Evolutionary conservation across 768 basidiomycete species (phyloP).

Genomic region (Boletus bicolor): DNA sequence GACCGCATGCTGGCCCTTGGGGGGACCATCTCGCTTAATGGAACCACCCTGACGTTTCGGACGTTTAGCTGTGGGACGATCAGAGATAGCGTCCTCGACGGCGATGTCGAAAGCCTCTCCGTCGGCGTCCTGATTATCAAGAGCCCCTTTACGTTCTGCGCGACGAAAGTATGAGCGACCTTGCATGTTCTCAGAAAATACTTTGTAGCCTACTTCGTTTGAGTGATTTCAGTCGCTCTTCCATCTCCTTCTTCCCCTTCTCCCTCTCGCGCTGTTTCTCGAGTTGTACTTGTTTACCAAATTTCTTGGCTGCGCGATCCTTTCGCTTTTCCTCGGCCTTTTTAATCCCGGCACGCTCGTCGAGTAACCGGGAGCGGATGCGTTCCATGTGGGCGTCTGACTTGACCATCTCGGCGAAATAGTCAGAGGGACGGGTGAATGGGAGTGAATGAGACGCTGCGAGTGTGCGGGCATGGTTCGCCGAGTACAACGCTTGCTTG

Average conservation of each 20-base stretch:
- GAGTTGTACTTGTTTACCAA: constrained; percentile 94
- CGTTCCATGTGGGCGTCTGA: constrained; percentile 97
- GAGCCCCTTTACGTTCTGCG: constrained; percentile 78
- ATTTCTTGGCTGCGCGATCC: constrained; percentile 95
- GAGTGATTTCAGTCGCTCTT: constrained; percentile 78
- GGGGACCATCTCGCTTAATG: constrained; percentile 32
- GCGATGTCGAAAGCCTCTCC: constrained; percentile 78
- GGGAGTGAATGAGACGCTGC: constrained; percentile 77
- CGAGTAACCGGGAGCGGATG: constrained; percentile 83
- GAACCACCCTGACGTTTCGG: constrained; percentile 28
- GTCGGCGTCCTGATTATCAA: constrained; percentile 59
- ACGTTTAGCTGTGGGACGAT: constrained; percentile 64
- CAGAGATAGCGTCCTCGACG: constrained; percentile 83
- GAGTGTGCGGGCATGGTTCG: constrained; percentile 70
- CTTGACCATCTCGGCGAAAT: constrained; percentile 99
- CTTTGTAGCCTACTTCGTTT: constrained; percentile 67
- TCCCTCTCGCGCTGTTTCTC: constrained; percentile 93
- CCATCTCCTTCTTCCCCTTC: constrained; percentile 87
- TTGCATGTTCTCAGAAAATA: neutral
- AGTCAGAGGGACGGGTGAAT: constrained; percentile 90
- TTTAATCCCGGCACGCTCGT: constrained; percentile 86
- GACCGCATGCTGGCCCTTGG: constrained; percentile 43
- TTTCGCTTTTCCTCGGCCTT: constrained; percentile 88
- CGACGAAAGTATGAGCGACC: constrained; percentile 1
- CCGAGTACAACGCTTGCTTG: constrained; percentile 88